Base-by-base conservation (phyloP, 1,284 basidiomycete genomes). In the Singerocomus inundabilis region DNA sequence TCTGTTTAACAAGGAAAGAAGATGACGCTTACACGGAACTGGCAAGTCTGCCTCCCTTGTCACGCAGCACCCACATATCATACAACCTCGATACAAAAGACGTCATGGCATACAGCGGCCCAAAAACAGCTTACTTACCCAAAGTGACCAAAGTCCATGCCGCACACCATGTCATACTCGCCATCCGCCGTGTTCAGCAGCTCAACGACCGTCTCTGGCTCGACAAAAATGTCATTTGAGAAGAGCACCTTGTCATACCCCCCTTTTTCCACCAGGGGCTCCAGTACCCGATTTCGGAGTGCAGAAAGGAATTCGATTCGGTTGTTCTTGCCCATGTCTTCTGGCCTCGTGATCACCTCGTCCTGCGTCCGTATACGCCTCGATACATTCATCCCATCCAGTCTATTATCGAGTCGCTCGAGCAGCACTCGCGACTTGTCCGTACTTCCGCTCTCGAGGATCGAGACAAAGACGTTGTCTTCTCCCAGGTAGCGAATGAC, bases 131-230 rank as follows among this genome's bases (percentile, higher is more conserved):
- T 11, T 1, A 15, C 62, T 44, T 32, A 68, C 70, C 70, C 71
- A 35, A 62, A 72, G 36, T 70, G 62, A 24, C 66, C 69, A 39
- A 76, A 75, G 66, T 83, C 81, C 56, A 80, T 64, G 12, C 71
- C 81, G 49, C 81, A 82, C 7, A 70, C 79, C 62, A 82, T 76
- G 55, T 83, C 81, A 54, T 75, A 82, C 12, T 69, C 59, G 11
- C 75, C 76, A 16, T 70, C 62, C 38, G 67, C 67, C 6, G 80
- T 81, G 25, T 69, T 66, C 39, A 82, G 60, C 11, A 82, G 70
- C 39, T 78, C 70, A 36, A 79, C 58, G 10, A 77, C 61, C 29
- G 70, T 69, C 55, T 77, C 71, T 38, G 76, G 75, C 39, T 73
- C 70, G 55, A 79, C 70, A 49, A 67, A 72, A 21, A 81, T 64